These are phyloP conservation scores for Puccinellia tenuiflora DNA, from an alignment of 176 grass and related monocot genomes.

Conservation along the genomic window DNA sequence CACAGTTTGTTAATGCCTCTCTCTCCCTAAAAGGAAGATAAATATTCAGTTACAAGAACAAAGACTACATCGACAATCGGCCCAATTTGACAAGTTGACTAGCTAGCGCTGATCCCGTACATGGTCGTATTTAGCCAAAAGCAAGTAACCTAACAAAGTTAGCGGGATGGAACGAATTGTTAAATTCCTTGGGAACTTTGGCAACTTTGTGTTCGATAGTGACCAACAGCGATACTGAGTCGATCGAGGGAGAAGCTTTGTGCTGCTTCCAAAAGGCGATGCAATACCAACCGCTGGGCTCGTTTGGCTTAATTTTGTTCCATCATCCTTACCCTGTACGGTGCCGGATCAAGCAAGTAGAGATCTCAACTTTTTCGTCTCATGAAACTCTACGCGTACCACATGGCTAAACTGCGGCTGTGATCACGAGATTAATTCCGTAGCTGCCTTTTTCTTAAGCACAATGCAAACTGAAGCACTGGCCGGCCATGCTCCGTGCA, in stretches of 20 bases:
- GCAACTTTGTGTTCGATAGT: constrained; percentile 1
- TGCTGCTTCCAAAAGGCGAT: constrained; percentile 34
- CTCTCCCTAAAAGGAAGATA: too few species aligned
- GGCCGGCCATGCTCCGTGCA: not conserved
- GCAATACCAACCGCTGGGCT: not conserved
- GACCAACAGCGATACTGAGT: not conserved
- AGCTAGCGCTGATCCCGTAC: not conserved
- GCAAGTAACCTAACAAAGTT: not conserved
- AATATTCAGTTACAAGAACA: too few species aligned
- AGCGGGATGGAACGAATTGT: not conserved
- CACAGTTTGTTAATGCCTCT: too few species aligned
- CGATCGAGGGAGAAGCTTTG: constrained; percentile 7
- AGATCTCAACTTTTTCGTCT: not conserved
- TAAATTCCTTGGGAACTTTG: not conserved
- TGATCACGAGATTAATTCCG: not conserved
- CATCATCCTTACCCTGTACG: not conserved
- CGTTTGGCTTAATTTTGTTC: constrained; percentile 1
- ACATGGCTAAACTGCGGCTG: constrained; percentile 23
- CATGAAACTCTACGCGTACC: not conserved
- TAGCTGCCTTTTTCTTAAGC: not conserved
- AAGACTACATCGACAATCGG: not conserved
- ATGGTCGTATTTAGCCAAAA: not conserved
- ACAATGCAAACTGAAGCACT: too few species aligned
- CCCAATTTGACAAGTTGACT: not conserved
- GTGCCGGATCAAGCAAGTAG: constrained; percentile 3